Conservation (phyloP, 352 stramenopile species). For the Pythium periplocum region DNA sequence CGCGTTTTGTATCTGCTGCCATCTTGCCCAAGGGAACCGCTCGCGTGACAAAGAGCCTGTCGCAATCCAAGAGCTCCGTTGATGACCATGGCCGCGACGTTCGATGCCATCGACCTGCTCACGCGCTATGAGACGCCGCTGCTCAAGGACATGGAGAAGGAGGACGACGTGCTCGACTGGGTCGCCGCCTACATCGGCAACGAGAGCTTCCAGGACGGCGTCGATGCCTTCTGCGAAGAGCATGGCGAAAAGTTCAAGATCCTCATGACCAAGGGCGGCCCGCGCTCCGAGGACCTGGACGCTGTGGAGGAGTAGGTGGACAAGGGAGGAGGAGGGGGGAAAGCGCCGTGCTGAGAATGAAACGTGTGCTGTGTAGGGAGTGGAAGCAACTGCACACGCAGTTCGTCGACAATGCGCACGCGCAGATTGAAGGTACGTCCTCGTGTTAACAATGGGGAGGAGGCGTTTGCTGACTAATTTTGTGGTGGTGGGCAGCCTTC, state of each 20-base stretch:
- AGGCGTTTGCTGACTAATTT: background rate
- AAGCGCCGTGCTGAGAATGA: too few relatives aligned
- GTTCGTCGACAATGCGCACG: conserved; percentile 68
- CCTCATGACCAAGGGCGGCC: conserved; percentile 55
- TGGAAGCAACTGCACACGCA: conserved; percentile 68
- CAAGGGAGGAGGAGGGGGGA: too few relatives aligned
- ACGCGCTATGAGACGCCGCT: conserved; percentile 74
- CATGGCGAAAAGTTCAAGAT: conserved; percentile 59
- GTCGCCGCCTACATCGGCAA: conserved; percentile 68
- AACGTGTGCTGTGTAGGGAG: conserved; percentile 13
- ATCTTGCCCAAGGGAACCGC: too few relatives aligned
- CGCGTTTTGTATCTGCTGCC: too few relatives aligned
- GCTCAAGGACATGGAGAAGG: conserved; percentile 77
- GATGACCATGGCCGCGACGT: conserved; percentile 33
- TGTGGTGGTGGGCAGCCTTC: conserved; percentile 25
- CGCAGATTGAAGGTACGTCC: conserved; percentile 42
- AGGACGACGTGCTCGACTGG: conserved; percentile 79
- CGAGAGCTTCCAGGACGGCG: conserved; percentile 55
- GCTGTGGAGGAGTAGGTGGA: conserved; percentile 43
- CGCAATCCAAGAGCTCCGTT: too few relatives aligned
- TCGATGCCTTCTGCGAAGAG: conserved; percentile 59
- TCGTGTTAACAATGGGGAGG: background rate
- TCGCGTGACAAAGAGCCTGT: too few relatives aligned
- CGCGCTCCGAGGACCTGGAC: conserved; percentile 47
- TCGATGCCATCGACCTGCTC: conserved; percentile 78